Conservation (phyloP, 495 filamentous ascomycete genomes). For the Friedmanniomyces endolithicus region DNA sequence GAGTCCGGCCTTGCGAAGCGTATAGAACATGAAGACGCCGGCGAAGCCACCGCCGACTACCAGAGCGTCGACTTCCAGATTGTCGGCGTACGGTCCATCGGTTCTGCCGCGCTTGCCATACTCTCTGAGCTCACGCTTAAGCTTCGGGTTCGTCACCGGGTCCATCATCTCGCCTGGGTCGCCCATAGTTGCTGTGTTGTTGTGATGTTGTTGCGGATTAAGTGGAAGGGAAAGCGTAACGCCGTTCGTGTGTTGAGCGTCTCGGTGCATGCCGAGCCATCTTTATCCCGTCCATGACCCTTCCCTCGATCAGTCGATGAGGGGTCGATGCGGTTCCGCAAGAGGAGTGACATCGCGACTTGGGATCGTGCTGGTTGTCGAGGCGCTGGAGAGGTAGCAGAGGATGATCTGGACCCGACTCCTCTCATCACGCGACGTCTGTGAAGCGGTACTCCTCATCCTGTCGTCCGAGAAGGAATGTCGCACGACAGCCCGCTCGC, state of each 20-base stretch:
- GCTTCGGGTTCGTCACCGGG: not conserved
- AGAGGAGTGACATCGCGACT: not conserved
- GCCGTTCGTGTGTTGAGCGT: not conserved
- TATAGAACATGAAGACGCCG: conserved; percentile 33
- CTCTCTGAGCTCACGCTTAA: conserved; percentile 10
- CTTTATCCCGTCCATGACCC: not conserved
- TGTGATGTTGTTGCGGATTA: not conserved
- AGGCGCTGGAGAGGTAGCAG: not conserved
- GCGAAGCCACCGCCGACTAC: conserved; percentile 33
- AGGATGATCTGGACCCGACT: not conserved
- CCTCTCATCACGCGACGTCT: not conserved
- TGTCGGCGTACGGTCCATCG: conserved; percentile 15
- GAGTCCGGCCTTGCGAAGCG: conserved; percentile 31
- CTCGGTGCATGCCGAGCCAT: not conserved
- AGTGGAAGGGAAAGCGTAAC: not conserved
- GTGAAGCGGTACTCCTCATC: not conserved
- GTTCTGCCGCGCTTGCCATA: conserved; percentile 1
- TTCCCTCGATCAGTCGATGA: not conserved
- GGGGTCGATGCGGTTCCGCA: not conserved
- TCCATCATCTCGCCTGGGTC: not conserved
- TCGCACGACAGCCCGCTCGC: not conserved
- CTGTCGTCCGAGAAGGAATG: not conserved
- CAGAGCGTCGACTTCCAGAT: conserved; percentile 21
- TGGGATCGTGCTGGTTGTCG: not conserved
- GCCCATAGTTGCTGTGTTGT: not conserved